Percentiles rank a stretch among this genome's conserved stretches.
Conservation (phyloP, 2,329 filamentous ascomycete genomes). For the Phialemoniopsis sp. region DNA sequence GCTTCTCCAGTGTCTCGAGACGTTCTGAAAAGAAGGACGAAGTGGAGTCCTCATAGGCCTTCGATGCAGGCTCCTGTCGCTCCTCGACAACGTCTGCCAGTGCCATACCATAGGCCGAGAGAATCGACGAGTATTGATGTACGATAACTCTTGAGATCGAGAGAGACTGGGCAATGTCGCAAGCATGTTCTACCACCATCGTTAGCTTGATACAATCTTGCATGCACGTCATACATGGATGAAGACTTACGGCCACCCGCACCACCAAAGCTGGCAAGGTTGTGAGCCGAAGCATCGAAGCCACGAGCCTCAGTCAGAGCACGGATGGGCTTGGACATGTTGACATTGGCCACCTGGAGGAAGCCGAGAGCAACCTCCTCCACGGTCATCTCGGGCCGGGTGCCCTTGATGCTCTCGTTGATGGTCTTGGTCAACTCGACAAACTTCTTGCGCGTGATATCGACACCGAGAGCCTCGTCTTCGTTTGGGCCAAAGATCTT, state of each 20-base stretch:
- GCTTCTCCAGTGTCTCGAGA: slow-evolving; percentile 13
- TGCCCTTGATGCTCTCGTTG: slow-evolving; percentile 13
- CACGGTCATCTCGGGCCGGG: background rate
- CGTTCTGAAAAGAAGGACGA: slow-evolving; percentile 8
- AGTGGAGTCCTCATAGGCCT: slow-evolving; percentile 8
- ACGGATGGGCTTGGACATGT: slow-evolving; percentile 68
- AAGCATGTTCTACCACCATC: slow-evolving; percentile 29
- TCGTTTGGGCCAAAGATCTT: slow-evolving; percentile 66
- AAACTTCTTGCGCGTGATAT: slow-evolving; percentile 24
- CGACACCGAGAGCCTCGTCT: slow-evolving; percentile 39
- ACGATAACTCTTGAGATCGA: slow-evolving; percentile 29
- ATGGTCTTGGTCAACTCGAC: slow-evolving; percentile 24
- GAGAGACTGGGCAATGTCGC: slow-evolving; percentile 26
- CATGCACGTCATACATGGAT: too few relatives aligned
- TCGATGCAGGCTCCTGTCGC: slow-evolving; percentile 7
- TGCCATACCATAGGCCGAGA: slow-evolving; percentile 7
- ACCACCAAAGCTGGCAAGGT: slow-evolving; percentile 6
- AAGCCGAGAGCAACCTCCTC: slow-evolving; percentile 56
- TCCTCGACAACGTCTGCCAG: slow-evolving; percentile 1
- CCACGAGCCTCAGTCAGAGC: slow-evolving; percentile 46
- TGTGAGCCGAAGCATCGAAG: slow-evolving; percentile 34
- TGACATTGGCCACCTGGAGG: slow-evolving; percentile 66
- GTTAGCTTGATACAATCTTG: too few relatives aligned
- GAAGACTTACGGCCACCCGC: slow-evolving; percentile 11
- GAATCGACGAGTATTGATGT: slow-evolving; percentile 18